phyloP scores from a whole-genome alignment of 331 rosid genomes.

The Malus hybrid region DNA sequence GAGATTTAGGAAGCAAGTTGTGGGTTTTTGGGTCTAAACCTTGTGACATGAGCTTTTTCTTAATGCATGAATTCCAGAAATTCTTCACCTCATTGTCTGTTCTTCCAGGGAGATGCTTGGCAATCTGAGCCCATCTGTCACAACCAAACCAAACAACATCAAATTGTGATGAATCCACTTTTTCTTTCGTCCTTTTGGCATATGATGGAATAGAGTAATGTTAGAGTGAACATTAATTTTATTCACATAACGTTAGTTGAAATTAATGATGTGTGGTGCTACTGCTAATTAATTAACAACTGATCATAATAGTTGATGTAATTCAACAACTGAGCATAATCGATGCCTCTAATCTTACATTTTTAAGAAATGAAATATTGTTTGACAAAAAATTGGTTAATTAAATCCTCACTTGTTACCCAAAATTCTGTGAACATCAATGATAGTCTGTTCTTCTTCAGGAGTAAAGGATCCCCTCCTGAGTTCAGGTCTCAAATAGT shows the following conservation, averaged over 20 bases:
- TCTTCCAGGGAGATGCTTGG: conserved; percentile 78
- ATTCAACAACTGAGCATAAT: no score
- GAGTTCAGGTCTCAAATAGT: conserved; percentile 73
- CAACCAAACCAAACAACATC: neutral
- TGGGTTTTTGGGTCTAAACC: conserved; percentile 83
- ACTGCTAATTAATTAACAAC: no score
- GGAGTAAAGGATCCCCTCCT: conserved; percentile 62
- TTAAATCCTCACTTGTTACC: conserved; percentile 54
- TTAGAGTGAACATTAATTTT: no score
- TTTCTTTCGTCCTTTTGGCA: neutral
- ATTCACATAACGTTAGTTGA: no score
- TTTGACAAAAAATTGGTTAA: neutral
- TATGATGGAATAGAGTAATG: no score
- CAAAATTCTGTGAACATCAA: conserved; percentile 71
- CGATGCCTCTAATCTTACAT: no score
- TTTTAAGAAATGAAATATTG: neutral
- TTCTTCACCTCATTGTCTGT: conserved; percentile 88
- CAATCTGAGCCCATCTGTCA: conserved; percentile 73
- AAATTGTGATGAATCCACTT: neutral
- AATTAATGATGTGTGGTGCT: no score
- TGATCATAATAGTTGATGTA: no score
- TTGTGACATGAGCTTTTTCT: conserved; percentile 67
- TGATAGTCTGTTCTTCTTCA: conserved; percentile 71
- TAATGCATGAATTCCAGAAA: conserved; percentile 78
- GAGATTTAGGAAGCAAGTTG: conserved; percentile 43